Conservation (phyloP, 768 basidiomycete species). For the Favolaschia claudopus region DNA sequence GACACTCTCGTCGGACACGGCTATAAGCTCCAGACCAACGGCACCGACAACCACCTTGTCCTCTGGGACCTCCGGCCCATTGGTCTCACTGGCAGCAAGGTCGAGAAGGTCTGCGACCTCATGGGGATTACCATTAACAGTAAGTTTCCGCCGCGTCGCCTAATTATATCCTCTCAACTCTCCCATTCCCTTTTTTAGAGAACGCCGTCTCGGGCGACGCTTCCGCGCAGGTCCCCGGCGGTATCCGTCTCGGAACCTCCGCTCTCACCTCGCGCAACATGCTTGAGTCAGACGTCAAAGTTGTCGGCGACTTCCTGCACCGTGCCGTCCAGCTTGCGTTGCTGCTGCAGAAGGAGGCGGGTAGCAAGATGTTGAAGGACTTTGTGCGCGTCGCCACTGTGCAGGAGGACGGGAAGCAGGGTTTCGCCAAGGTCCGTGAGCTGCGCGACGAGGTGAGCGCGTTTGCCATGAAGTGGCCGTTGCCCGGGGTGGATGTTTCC, state of each 20-base stretch:
- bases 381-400: constrained; percentile 84
- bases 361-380: constrained; percentile 94
- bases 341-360: constrained; percentile 92
- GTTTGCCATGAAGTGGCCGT: constrained; percentile 90
- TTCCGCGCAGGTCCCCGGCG: constrained; percentile 94
- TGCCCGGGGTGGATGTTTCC: constrained; percentile 80
- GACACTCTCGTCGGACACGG: constrained; percentile 74
- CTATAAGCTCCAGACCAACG: constrained; percentile 96
- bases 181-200: constrained; percentile 53
- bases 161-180: neutral
- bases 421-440: constrained; percentile 72
- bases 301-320: constrained; percentile 91
- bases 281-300: constrained; percentile 85
- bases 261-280: constrained; percentile 96
- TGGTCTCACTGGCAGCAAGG: constrained; percentile 95
- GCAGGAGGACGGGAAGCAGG: constrained; percentile 73
- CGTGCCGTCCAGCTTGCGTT: constrained; percentile 93
- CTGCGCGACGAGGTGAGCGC: constrained; percentile 80
- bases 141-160: constrained; percentile 46
- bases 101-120: constrained; percentile 98
- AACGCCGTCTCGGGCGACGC: constrained; percentile 98
- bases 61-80: constrained; percentile 98
- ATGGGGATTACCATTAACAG: constrained; percentile 97
- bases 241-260: constrained; percentile 94
- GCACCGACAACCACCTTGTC: constrained; percentile 97